Conservation (phyloP, 192 early-diverging fungal genomes). For the Chytriomyces sp. region DNA sequence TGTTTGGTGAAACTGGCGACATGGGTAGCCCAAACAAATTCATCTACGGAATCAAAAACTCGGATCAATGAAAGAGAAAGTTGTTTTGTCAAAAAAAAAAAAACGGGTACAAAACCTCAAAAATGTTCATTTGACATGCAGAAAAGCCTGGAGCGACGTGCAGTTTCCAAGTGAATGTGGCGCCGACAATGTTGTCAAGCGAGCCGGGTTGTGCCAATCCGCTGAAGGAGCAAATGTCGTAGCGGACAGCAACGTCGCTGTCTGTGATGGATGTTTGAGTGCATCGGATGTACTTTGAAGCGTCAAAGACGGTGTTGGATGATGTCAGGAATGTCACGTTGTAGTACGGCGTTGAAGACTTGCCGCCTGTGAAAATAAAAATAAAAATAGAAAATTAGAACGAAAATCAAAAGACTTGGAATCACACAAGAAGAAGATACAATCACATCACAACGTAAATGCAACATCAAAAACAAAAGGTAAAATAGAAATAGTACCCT, state of each 20-base stretch:
- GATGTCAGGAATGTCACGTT: neutral
- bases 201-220: neutral
- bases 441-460: no score
- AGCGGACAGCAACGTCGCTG: neutral
- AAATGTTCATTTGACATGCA: neutral
- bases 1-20: neutral
- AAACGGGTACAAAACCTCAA: neutral
- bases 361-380: neutral
- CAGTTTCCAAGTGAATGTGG: neutral
- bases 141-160: neutral
- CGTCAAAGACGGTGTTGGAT: neutral
- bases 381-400: neutral
- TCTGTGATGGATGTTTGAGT: neutral
- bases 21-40: conserved; percentile 1
- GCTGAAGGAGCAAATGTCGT: neutral
- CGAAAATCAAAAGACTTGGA: neutral
- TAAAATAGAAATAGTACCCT: neutral
- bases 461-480: no score
- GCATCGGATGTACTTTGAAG: neutral
- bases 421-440: neutral
- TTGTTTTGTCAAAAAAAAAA: no score
- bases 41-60: neutral
- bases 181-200: neutral
- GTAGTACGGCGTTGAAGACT: neutral
- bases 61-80: neutral